Evolutionary conservation across 2,329 filamentous ascomycete species (phyloP).

Genomic region (Didymella lethalis): DNA sequence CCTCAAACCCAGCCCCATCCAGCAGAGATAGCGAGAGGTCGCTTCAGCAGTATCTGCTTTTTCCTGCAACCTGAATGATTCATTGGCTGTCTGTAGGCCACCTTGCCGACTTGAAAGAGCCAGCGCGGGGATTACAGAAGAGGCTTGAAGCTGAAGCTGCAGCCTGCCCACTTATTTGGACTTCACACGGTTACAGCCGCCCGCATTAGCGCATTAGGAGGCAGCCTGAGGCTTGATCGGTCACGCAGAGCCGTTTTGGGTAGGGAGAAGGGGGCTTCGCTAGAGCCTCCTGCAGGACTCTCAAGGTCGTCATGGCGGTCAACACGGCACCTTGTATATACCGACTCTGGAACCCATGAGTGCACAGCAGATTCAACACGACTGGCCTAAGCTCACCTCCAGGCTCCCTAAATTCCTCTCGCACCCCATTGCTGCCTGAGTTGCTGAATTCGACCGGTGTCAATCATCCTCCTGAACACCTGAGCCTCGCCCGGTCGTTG

Average conservation of each 20-base stretch:
- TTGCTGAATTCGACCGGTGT: background rate
- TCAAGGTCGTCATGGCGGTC: background rate
- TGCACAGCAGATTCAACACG: background rate
- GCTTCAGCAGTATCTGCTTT: background rate
- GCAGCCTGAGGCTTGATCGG: background rate
- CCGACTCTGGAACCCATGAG: background rate
- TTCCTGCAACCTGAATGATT: background rate
- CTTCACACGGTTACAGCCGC: background rate
- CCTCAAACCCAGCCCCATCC: background rate
- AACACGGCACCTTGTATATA: background rate
- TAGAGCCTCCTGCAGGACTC: conserved; percentile 1
- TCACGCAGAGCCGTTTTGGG: background rate
- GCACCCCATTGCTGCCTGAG: background rate
- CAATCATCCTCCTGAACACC: background rate
- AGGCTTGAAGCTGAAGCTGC: background rate
- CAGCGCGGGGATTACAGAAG: background rate
- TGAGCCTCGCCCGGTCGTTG: background rate
- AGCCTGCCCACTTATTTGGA: background rate
- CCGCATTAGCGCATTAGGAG: background rate
- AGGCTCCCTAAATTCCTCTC: background rate
- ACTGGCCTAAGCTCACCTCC: background rate
- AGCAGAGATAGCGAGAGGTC: too few species aligned
- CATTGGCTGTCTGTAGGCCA: background rate
- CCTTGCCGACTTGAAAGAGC: too few species aligned
- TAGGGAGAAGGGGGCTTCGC: background rate